Evolutionary conservation across 1,139 yeast genomes (phyloP).

Genomic region (Debaryomyces subglobosus): DNA sequence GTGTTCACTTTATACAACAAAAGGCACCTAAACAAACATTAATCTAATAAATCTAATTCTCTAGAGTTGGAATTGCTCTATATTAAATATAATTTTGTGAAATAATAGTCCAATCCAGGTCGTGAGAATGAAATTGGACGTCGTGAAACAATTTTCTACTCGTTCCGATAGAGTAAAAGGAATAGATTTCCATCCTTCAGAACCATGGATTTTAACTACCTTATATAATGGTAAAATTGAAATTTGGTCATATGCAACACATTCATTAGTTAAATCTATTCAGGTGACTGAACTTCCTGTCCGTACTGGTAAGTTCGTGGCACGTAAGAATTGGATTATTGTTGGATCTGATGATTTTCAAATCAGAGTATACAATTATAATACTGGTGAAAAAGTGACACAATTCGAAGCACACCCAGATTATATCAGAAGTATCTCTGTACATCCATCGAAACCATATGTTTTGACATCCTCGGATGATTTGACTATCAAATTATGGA

Average conservation of each 20-base stretch:
- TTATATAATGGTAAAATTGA: conserved; percentile 85
- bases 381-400: conserved; percentile 89
- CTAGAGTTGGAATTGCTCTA: conserved; percentile 9
- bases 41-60: conserved; percentile 6
- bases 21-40: conserved; percentile 6
- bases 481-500: conserved; percentile 90
- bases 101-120: conserved; percentile 6
- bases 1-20: conserved; percentile 22
- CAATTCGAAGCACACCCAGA: conserved; percentile 99
- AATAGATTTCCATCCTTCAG: conserved; percentile 95
- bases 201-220: conserved; percentile 93
- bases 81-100: conserved; percentile 3
- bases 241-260: conserved; percentile 91
- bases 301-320: conserved; percentile 92
- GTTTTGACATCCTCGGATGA: conserved; percentile 91
- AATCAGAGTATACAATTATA: conserved; percentile 88
- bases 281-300: conserved; percentile 95
- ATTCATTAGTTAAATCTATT: conserved; percentile 48
- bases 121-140: conserved; percentile 48
- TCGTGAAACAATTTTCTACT: conserved; percentile 74
- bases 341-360: conserved; percentile 97
- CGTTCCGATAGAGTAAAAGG: conserved; percentile 97
- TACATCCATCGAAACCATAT: conserved; percentile 91
- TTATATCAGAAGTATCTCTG: conserved; percentile 89
- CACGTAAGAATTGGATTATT: conserved; percentile 96